Percentiles rank a stretch among this genome's conserved stretches.
Conservation (phyloP, 257 asterid genomes). For the Ballota nigra region DNA sequence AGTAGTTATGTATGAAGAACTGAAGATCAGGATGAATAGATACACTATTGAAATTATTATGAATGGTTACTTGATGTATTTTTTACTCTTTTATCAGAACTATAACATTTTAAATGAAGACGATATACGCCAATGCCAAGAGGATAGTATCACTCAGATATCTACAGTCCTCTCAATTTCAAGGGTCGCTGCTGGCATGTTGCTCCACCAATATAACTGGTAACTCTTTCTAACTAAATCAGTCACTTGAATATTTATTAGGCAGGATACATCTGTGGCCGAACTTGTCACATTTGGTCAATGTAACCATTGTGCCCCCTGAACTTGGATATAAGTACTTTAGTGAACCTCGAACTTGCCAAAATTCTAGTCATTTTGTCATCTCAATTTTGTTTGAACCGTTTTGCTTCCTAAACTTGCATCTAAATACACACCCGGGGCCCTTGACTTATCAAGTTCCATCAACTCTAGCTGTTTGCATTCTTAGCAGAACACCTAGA, state of each 20-base stretch:
- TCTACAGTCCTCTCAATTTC: conserved; percentile 84
- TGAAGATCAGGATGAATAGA: background rate
- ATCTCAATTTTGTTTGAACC: background rate
- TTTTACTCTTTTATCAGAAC: conserved; percentile 40
- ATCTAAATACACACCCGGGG: background rate
- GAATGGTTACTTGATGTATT: conserved; percentile 8
- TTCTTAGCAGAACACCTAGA: background rate
- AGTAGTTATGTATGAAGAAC: background rate
- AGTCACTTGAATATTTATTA: conserved; percentile 14
- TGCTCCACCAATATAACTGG: conserved; percentile 93
- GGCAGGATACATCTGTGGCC: background rate
- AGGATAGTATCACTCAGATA: conserved; percentile 66
- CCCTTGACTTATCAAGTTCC: background rate
- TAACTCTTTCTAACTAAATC: conserved; percentile 31
- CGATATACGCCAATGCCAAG: conserved; percentile 77
- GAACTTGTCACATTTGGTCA: background rate
- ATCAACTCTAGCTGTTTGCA: background rate
- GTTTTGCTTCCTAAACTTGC: background rate
- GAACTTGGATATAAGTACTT: background rate
- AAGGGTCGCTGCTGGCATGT: conserved; percentile 75
- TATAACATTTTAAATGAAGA: conserved; percentile 76
- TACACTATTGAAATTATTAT: conserved; percentile 12
- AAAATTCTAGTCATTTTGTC: background rate
- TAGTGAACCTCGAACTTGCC: background rate
- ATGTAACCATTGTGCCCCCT: background rate